These are phyloP conservation scores for Babesia caballi DNA, from an alignment of 169 alveolate species.

Conservation along the genomic window DNA sequence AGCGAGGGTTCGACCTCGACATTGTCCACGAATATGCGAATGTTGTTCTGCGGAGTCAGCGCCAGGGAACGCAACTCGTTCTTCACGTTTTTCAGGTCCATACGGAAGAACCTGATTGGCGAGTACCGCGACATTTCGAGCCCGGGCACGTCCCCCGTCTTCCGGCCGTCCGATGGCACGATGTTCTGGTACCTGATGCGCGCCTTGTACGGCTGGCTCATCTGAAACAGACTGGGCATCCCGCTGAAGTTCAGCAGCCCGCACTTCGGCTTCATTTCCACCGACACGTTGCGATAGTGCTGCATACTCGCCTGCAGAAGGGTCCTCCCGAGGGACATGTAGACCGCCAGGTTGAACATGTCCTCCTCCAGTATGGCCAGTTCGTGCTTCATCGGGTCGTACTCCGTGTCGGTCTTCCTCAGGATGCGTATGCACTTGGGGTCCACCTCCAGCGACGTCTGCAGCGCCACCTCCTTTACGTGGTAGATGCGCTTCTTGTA, in stretches of 20 bases:
- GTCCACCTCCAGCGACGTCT: slow-evolving; percentile 11
- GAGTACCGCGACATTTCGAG: slow-evolving; percentile 8
- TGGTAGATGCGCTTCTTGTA: slow-evolving; percentile 42
- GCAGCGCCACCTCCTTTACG: slow-evolving; percentile 21
- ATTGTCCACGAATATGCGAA: slow-evolving; percentile 45
- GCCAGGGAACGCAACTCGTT: slow-evolving; percentile 23
- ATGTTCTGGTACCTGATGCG: slow-evolving; percentile 33
- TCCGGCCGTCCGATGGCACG: slow-evolving; percentile 3
- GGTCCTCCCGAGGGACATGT: slow-evolving; percentile 20
- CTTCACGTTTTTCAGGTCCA: slow-evolving; percentile 14
- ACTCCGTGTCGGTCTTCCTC: background rate
- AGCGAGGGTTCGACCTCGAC: slow-evolving; percentile 38
- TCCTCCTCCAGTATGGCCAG: slow-evolving; percentile 50
- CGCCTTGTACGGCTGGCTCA: slow-evolving; percentile 67
- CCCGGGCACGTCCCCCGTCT: background rate
- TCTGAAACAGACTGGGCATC: slow-evolving; percentile 64
- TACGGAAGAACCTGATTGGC: slow-evolving; percentile 35
- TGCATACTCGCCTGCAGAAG: slow-evolving; percentile 10
- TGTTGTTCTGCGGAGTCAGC: slow-evolving; percentile 48
- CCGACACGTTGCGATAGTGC: slow-evolving; percentile 42
- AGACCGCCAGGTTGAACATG: slow-evolving; percentile 29
- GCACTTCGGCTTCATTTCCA: slow-evolving; percentile 73
- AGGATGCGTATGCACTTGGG: slow-evolving; percentile 7
- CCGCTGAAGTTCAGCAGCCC: slow-evolving; percentile 68
- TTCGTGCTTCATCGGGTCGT: slow-evolving; percentile 24